These are phyloP conservation scores for Cutaneotrichosporon dermatis DNA, from an alignment of 1,284 basidiomycete genomes.

Conservation along the genomic window DNA sequence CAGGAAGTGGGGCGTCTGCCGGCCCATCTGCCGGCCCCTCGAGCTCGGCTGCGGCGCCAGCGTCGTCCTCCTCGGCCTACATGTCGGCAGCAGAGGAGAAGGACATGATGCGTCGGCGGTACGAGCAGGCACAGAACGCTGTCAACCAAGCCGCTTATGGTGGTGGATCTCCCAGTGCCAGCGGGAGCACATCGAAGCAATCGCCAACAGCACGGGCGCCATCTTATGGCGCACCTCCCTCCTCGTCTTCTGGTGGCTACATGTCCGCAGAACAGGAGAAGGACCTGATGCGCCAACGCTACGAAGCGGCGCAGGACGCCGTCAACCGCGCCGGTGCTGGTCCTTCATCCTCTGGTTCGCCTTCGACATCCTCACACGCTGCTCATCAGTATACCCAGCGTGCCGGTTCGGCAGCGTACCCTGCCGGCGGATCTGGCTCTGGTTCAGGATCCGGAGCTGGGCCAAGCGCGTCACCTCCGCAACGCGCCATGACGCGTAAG, in stretches of 20 bases:
- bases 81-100: conserved; percentile 22
- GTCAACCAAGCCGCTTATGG: background rate
- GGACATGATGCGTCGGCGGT: conserved; percentile 23
- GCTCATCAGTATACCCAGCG: no score
- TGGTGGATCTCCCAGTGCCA: no score
- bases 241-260: background rate
- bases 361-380: background rate
- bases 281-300: conserved; percentile 23
- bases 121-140: conserved; percentile 53
- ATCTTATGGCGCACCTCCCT: no score
- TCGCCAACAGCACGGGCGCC: no score
- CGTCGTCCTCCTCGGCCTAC: conserved; percentile 1
- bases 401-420: no score
- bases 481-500: background rate
- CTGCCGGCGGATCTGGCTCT: background rate
- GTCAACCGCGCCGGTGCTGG: background rate
- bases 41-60: background rate
- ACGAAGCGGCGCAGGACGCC: background rate
- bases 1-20: background rate
- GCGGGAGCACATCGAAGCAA: no score
- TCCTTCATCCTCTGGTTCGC: no score
- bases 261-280: conserved; percentile 33
- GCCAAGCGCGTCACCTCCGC: background rate
- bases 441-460: background rate
- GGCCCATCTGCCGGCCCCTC: background rate